These are phyloP conservation scores for Mycena latifolia DNA, from an alignment of 768 basidiomycete genomes.

Conservation along the genomic window DNA sequence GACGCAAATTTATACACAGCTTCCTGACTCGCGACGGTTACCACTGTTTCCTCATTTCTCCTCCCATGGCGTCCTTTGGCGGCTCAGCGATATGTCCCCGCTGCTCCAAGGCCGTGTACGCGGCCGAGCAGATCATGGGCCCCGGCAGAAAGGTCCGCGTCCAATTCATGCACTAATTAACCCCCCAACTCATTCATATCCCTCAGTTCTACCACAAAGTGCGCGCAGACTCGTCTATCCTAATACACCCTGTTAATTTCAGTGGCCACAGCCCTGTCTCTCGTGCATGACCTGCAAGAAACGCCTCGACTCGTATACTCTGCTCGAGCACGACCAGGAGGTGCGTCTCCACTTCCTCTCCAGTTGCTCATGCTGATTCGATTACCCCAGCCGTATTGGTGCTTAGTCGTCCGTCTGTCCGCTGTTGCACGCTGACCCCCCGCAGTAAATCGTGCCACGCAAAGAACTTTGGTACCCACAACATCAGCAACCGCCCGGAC, in stretches of 20 bases:
- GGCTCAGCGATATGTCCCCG: conserved; percentile 79
- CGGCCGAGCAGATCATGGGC: conserved; percentile 92
- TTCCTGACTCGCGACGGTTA: too few relatives aligned
- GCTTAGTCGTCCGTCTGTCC: conserved; percentile 29
- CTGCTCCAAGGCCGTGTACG: conserved; percentile 85
- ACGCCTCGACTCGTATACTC: conserved; percentile 78
- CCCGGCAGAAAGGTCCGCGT: conserved; percentile 85
- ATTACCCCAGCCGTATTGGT: conserved; percentile 65
- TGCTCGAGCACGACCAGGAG: conserved; percentile 88
- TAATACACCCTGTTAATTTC: too few relatives aligned
- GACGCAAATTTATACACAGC: too few relatives aligned
- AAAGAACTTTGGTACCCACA: conserved; percentile 82
- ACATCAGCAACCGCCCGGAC: conserved; percentile 71
- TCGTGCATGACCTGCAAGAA: conserved; percentile 83
- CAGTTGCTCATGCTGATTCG: neutral
- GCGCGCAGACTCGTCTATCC: conserved; percentile 1
- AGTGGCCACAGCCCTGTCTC: conserved; percentile 72
- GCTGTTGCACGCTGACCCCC: neutral
- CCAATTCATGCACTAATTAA: too few relatives aligned
- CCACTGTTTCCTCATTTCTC: neutral
- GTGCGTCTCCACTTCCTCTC: conserved; percentile 53
- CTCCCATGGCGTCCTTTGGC: conserved; percentile 62
- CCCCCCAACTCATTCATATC: conserved; percentile 1
- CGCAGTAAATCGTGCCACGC: conserved; percentile 86
- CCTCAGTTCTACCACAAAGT: conserved; percentile 86